Evolutionary conservation across 176 grass and related monocot genomes (phyloP).

Genomic region (Urochloa ruziziensis): DNA sequence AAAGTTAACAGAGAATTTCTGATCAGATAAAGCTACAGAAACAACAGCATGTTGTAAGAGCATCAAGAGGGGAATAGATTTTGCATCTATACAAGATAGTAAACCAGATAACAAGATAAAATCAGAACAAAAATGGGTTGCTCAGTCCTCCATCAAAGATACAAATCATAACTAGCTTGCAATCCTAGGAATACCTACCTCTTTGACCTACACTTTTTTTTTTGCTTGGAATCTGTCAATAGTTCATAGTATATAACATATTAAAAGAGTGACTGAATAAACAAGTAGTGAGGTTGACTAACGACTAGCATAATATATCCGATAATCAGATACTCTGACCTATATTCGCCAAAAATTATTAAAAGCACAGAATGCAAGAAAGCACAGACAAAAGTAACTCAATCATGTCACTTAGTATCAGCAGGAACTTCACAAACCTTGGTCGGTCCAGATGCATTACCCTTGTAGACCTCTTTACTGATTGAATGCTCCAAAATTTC

Average conservation of each 20-base stretch:
- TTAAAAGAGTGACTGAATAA: not conserved
- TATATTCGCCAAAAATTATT: not conserved
- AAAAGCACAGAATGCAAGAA: not conserved
- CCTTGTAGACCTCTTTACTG: constrained; percentile 98
- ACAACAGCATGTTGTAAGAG: not conserved
- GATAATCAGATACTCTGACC: not conserved
- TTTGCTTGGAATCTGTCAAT: not conserved
- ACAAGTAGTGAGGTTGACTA: not conserved
- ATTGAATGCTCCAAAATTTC: constrained; percentile 94
- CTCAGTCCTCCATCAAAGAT: constrained; percentile 2
- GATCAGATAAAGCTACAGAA: not conserved
- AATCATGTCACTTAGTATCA: not conserved
- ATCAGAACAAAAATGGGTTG: not conserved
- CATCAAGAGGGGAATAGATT: not conserved
- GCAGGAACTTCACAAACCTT: constrained; percentile 61
- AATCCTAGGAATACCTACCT: not conserved
- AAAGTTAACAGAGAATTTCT: not conserved
- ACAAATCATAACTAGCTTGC: not conserved
- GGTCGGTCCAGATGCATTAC: constrained; percentile 94
- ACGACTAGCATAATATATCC: not conserved
- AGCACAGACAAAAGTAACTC: not conserved
- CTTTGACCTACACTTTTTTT: not conserved
- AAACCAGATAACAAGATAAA: not conserved
- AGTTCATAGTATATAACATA: constrained; percentile 1
- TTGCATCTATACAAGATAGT: not conserved